Base-by-base conservation (phyloP, 2,329 filamentous ascomycete species). In the Hypoxylon sp. region DNA sequence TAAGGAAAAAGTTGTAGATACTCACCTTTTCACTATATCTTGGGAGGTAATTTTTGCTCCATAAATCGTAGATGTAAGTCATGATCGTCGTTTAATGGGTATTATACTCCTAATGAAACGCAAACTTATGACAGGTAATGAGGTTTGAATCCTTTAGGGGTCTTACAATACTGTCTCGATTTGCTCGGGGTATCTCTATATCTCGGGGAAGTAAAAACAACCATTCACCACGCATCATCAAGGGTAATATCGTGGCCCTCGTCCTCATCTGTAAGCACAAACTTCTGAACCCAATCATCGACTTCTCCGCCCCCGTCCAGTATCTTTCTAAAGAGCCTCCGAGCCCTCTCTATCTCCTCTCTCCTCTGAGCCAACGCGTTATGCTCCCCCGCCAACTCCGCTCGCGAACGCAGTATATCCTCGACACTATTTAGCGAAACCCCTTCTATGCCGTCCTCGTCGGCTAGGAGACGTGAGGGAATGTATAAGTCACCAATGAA, bases 401-500 rank as follows among this genome's bases (percentile, higher is more conserved):
- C 68, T 13, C 63, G 57, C 9, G 54, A 53, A 1, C 72, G 66
- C 10, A 73, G 31, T 5, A 76, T 74, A 2, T 73, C 71, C 42
- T 78, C 71, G 22, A 58, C 57, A 3, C 11, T 42, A 3, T 26
- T 39, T 22, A 72, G 66, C 14, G 75, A 72, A 22, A 73, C 66
- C 29, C 37, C 59, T n/a, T 53, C 42, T 10, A 13, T 24, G n/a
- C 39, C 42, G 3, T 42, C 31, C 29, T 53, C 60, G 17, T 54
- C 55, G 17, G 61, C 69, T 22, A 73, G 26, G 9, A 80, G 73
- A n/a, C 76, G 72, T 42, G 77, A 73, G 0, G 84, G 83, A 22
- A 90, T 74, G 26, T 81, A 77, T 39, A 97, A 80, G 77, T 97
- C 93, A 5, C 86, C 91, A 14, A 93, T 83, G 84, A 93, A 97